Evolutionary conservation across 305 asterid species (phyloP), one percentile per base, ranked within the genome.

Genomic region (Stenogyne calaminthoides): DNA sequence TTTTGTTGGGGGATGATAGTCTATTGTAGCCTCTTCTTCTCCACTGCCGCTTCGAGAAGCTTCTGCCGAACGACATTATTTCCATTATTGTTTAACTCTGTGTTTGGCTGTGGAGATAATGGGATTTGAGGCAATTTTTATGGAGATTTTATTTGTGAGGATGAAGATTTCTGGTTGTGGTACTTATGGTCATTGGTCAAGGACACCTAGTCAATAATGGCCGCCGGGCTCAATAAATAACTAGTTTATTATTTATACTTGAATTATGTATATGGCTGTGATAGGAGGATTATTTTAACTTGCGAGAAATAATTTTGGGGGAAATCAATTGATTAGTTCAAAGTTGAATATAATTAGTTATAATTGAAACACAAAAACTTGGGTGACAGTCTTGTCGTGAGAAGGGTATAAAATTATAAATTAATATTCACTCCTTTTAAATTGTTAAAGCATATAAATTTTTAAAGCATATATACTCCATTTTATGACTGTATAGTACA

Each of bases 1-100:
- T 79, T 9, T 40, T 69, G 25, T 18, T 64, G 14, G 83, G 39
- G 7, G 84, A 72, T 6, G n/a, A n/a, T n/a, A 79, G 32, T 8
- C 74, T 76, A 60, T 67, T 58, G 87, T 84, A 83, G 0, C 76
- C 81, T 71, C 85, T 75, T 71, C 75, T 76, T 69, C 73, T 77
- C 85, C 80, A 63, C 20, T 71, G 68, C n/a, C 72, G 34, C 58
- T 61, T 74, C 77, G 34, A 64, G 56, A 62, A 61, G 66, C 62
- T 60, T 22, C 84, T 79, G 5, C 16, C 67, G 14, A 78, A 82
- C 32, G 80, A 66, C 3, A 71, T 57, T 14, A 27, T 63, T 64
- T 84, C 85, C 88, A 84, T 83, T n/a, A 12, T 1, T 40, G 14
- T 3, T 2, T 40, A 40, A 9, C 11, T 6, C 0, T 32, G 8